Evolutionary conservation across 2,329 filamentous ascomycete genomes (phyloP).

Genomic region (Capronia coronata): DNA sequence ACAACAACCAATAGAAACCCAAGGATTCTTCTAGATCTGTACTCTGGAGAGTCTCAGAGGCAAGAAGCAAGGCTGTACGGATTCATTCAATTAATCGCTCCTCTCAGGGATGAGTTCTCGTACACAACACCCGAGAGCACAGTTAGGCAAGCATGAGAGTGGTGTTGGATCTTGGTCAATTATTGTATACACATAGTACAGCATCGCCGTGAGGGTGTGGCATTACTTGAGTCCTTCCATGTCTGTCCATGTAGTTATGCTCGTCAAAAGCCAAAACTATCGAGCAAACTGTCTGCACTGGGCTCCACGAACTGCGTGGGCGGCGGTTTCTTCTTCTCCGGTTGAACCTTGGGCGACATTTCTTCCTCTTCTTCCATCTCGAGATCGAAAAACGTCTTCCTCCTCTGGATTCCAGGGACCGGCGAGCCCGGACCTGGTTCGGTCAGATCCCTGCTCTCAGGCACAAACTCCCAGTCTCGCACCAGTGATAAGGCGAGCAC

Average conservation of each 20-base stretch:
- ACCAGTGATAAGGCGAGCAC: conserved; percentile 75
- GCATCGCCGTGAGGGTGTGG: no score
- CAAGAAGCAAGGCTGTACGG: no score
- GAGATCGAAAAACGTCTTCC: conserved; percentile 63
- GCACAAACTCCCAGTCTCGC: conserved; percentile 47
- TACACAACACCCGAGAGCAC: no score
- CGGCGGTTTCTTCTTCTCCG: conserved; percentile 46
- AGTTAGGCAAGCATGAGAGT: no score
- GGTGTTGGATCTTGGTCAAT: no score
- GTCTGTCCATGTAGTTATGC: no score
- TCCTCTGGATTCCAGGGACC: conserved; percentile 8
- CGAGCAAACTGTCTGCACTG: conserved; percentile 78
- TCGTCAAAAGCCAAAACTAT: conserved; percentile 80
- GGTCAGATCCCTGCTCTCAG: conserved; percentile 8
- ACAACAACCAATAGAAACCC: neutral
- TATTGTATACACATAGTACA: no score
- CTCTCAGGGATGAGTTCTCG: no score
- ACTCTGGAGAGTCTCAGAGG: neutral
- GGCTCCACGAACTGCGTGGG: conserved; percentile 85
- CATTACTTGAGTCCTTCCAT: no score
- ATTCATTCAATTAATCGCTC: no score
- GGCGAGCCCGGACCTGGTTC: neutral
- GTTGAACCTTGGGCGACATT: conserved; percentile 36
- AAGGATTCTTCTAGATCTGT: neutral
- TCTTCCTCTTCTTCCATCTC: conserved; percentile 58